Conservation (phyloP, 768 basidiomycete species). For the Lepiota subincarnata region DNA sequence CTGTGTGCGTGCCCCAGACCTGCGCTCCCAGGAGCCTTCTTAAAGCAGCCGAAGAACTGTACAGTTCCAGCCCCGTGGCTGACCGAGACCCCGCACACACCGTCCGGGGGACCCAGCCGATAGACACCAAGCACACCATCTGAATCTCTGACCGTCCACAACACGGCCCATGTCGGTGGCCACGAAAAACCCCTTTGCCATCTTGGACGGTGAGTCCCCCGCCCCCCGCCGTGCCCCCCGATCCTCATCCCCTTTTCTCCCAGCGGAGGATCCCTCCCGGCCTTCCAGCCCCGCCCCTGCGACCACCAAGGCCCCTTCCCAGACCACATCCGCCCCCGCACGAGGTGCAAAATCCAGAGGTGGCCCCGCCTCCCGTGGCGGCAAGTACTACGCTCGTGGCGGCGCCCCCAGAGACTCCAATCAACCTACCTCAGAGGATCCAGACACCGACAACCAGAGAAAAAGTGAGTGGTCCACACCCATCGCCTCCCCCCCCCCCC, state of each 20-base stretch:
- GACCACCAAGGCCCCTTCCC: constrained; percentile 15
- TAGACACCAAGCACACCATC: constrained; percentile 4
- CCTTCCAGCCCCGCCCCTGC: constrained; percentile 36
- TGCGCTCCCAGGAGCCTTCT: neutral
- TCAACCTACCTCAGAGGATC: constrained; percentile 24
- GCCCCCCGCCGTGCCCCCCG: constrained; percentile 16
- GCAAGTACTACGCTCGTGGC: constrained; percentile 64
- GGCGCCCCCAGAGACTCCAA: constrained; percentile 34
- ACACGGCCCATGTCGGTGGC: constrained; percentile 86
- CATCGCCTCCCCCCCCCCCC: constrained; percentile 6
- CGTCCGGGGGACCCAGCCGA: constrained; percentile 9
- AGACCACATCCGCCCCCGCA: constrained; percentile 25
- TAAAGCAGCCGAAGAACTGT: constrained; percentile 34
- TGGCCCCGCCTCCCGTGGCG: constrained; percentile 62
- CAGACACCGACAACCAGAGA: constrained; percentile 26
- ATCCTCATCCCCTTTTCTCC: constrained; percentile 16
- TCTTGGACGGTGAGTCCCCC: constrained; percentile 66
- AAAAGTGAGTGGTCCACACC: constrained; percentile 28
- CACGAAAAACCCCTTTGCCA: constrained; percentile 80
- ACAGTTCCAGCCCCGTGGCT: constrained; percentile 44
- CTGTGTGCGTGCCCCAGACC: constrained; percentile 61
- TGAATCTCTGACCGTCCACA: constrained; percentile 14
- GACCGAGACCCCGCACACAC: constrained; percentile 38
- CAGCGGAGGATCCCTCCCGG: constrained; percentile 45
- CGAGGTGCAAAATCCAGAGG: constrained; percentile 42